A percentile compares a stretch with the other conserved stretches of the same genome.
phyloP scores from a whole-genome alignment of 2,329 filamentous ascomycete genomes.

The Neofusicoccum parvum region DNA sequence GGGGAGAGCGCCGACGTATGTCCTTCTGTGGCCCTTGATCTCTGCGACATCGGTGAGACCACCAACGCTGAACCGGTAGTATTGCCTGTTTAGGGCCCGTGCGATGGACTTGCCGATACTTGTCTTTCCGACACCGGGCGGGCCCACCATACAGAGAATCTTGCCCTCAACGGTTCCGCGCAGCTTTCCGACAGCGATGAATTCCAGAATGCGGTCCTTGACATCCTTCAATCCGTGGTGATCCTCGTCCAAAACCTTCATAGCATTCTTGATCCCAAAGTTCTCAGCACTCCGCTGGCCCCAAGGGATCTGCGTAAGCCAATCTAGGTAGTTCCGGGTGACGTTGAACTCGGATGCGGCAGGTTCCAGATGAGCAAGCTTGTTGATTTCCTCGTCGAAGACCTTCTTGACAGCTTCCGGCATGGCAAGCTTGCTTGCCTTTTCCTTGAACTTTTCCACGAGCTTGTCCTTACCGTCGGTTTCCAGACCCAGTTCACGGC shows the following conservation, averaged over 20 bases:
- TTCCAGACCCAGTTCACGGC: conserved; percentile 91
- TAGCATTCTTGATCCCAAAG: conserved; percentile 90
- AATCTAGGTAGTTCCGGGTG: conserved; percentile 96
- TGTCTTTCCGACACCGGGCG: conserved; percentile 96
- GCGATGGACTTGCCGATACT: conserved; percentile 99
- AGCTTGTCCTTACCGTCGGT: conserved; percentile 98
- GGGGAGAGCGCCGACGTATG: conserved; percentile 92
- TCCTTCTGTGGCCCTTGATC: conserved; percentile 96
- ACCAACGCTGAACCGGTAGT: conserved; percentile 97
- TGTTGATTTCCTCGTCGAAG: conserved; percentile 97
- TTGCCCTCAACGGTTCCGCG: conserved; percentile 97
- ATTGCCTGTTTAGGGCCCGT: conserved; percentile 88
- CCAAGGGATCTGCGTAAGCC: conserved; percentile 98
- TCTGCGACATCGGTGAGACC: conserved; percentile 96
- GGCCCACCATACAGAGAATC: conserved; percentile 95
- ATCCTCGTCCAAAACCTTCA: conserved; percentile 89
- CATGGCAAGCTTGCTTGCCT: conserved; percentile 92
- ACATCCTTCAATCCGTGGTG: conserved; percentile 97
- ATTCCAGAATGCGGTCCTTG: conserved; percentile 96
- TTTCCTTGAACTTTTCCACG: conserved; percentile 96
- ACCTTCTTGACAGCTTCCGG: conserved; percentile 95
- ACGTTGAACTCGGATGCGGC: conserved; percentile 98
- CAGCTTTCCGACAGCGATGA: conserved; percentile 96
- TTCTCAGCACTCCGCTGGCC: conserved; percentile 94
- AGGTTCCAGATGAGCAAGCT: conserved; percentile 91